phyloP scores from a whole-genome alignment of 2,329 filamentous ascomycete genomes.

The Exophiala spinifera region DNA sequence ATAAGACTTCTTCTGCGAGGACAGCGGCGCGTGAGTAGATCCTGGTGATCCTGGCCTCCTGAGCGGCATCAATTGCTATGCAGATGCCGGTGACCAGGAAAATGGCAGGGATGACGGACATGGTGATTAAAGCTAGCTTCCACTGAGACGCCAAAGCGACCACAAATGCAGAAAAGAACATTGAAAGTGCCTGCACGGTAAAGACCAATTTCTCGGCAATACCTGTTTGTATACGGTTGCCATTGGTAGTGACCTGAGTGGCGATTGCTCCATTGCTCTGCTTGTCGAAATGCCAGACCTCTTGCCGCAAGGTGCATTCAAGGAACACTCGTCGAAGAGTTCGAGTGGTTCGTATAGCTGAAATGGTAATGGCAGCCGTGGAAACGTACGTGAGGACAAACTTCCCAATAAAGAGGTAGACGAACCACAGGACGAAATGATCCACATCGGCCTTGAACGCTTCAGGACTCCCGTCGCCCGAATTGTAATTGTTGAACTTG shows the following conservation, averaged over 20 bases:
- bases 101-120: conserved; percentile 49
- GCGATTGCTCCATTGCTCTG: conserved; percentile 32
- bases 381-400: conserved; percentile 36
- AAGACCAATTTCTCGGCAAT: conserved; percentile 41
- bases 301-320: conserved; percentile 33
- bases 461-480: conserved; percentile 16
- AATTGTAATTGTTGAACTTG: conserved; percentile 31
- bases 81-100: conserved; percentile 30
- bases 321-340: conserved; percentile 29
- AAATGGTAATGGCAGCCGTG: conserved; percentile 29
- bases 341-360: conserved; percentile 29
- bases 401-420: conserved; percentile 38
- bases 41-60: conserved; percentile 27
- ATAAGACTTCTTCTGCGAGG: conserved; percentile 51
- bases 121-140: conserved; percentile 46
- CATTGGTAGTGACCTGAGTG: conserved; percentile 33
- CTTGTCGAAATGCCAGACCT: conserved; percentile 34
- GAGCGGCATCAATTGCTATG: conserved; percentile 27
- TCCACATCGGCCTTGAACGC: conserved; percentile 25
- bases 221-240: conserved; percentile 38
- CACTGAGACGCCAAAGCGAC: conserved; percentile 42
- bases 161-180: conserved; percentile 41
- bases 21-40: conserved; percentile 46
- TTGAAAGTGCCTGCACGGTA: conserved; percentile 34
- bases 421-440: conserved; percentile 34